A percentile compares a stretch with the other conserved stretches of the same genome.
Evolutionary conservation across 1,284 basidiomycete genomes (phyloP).

Genomic region (Moesziomyces sp.): DNA sequence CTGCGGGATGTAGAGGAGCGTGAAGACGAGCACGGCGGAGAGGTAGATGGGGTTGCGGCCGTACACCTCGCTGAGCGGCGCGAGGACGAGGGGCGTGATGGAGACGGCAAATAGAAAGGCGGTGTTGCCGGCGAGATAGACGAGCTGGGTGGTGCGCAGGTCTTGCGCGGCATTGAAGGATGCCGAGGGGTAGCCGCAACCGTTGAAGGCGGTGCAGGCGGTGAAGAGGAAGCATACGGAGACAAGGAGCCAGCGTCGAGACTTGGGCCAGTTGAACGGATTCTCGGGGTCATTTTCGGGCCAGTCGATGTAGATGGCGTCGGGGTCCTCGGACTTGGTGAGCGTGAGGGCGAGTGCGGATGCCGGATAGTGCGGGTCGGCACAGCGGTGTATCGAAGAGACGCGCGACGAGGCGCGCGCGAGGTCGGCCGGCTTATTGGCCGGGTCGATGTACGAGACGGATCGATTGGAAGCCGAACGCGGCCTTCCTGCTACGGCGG

Average conservation of each 20-base stretch:
- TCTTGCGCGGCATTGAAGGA: slow-evolving; percentile 23
- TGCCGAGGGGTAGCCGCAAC: slow-evolving; percentile 46
- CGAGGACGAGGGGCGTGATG: slow-evolving; percentile 51
- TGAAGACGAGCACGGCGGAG: slow-evolving; percentile 31
- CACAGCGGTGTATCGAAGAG: slow-evolving; percentile 38
- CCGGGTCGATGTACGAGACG: slow-evolving; percentile 32
- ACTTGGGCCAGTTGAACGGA: slow-evolving; percentile 55
- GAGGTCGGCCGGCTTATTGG: slow-evolving; percentile 21
- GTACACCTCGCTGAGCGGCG: slow-evolving; percentile 54
- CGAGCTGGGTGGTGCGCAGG: slow-evolving; percentile 31
- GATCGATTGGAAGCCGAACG: slow-evolving; percentile 28
- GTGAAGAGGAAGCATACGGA: slow-evolving; percentile 50
- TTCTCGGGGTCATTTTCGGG: slow-evolving; percentile 46
- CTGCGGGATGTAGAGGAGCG: slow-evolving; percentile 58
- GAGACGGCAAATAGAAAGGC: slow-evolving; percentile 51
- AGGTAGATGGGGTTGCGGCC: slow-evolving; percentile 53
- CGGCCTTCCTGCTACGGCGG: slow-evolving; percentile 6
- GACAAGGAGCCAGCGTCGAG: slow-evolving; percentile 39
- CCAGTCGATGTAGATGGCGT: slow-evolving; percentile 55
- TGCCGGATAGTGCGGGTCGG: slow-evolving; percentile 33
- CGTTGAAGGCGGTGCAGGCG: slow-evolving; percentile 55
- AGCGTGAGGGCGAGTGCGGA: slow-evolving; percentile 40
- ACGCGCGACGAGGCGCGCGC: slow-evolving; percentile 39
- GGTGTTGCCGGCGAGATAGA: slow-evolving; percentile 47
- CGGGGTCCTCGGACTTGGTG: slow-evolving; percentile 43